phyloP scores from a whole-genome alignment of 345 rosid genomes.

The Gossypium sturtianum region DNA sequence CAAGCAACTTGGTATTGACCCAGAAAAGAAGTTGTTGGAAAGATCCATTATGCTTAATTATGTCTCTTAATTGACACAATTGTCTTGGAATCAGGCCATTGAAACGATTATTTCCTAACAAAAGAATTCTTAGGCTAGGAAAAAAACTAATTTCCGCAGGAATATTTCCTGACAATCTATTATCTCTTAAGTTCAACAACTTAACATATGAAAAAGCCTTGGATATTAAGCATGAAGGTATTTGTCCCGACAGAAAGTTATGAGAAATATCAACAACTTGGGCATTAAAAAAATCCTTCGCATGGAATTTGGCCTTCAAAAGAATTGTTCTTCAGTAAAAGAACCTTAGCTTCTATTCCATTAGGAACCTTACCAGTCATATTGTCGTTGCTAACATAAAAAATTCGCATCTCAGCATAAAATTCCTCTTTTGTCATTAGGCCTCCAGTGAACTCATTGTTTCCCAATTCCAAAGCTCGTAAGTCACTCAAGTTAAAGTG shows the following conservation, averaged over 20 bases:
- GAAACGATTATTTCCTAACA: not conserved
- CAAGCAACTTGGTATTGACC: not conserved
- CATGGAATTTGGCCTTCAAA: not conserved
- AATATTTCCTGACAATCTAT: not conserved
- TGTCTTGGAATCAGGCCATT: not conserved
- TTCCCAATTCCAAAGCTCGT: not conserved
- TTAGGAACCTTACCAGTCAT: constrained; percentile 12
- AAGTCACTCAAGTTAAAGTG: not conserved
- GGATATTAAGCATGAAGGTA: not conserved
- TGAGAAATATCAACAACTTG: not conserved
- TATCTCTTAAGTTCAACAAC: not conserved
- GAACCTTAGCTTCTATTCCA: not conserved
- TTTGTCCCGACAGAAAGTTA: not conserved
- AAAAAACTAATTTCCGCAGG: not conserved
- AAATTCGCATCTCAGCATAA: not conserved
- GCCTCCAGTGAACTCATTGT: not conserved
- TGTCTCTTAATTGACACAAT: not conserved
- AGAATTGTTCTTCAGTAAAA: not conserved
- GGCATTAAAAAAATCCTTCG: not conserved
- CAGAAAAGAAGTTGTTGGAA: not conserved
- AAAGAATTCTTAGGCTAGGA: not conserved
- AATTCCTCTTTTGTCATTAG: not conserved
- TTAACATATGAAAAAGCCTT: not conserved
- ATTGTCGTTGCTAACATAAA: constrained; percentile 18
- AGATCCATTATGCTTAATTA: not conserved